Base-by-base conservation (phyloP, 768 basidiomycete species). In the Lentinula lateritia region DNA sequence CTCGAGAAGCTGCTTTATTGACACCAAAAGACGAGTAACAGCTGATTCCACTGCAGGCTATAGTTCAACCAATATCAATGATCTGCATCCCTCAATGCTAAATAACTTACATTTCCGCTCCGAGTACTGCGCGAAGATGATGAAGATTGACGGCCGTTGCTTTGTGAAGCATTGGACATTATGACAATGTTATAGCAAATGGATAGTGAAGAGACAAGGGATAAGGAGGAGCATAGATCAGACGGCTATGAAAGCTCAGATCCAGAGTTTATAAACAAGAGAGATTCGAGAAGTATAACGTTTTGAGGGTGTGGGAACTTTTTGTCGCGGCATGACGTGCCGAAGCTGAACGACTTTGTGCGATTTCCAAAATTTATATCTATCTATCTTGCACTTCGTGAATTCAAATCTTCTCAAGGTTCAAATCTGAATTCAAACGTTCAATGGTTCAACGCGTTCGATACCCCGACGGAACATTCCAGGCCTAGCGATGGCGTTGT, bases 1-100 rank as follows among this genome's bases (percentile, higher is more conserved):
- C 71, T 97, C 95, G 41, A 99, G 81, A n/a, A 99, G 85, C 64
- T 92, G 86, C 72, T 98, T 96, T 65, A 98, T 98, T 35, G 94
- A 88, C 2, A 99, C 93, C 28, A 99, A 82, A 10, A 98, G 83
- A 55, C 93, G 84, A 18, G 95, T 97, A 38, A 97, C 95, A 20
- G 92, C 88, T 39, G 92, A 89, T 72, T 97, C 95, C 61, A 95
- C 91, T 2, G 87, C 86, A 61, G 89, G 90, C 86, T 90, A 58
- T 20, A 58, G n/a, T 28, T 5, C 23, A 46, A 45, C 35, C 12
- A 8, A 20, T 8, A 20, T 20, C 20, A 41, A 7, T 8, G 3
- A 23, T 39, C 6, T 1, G 6, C n/a, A 13, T 2, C 1, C n/a
- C 8, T 46, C 48, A 39, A 13, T 36, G 41, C 45, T 66, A 53